These are phyloP conservation scores for Nissolia schottii DNA, from an alignment of 306 rosid genomes.

Conservation along the genomic window DNA sequence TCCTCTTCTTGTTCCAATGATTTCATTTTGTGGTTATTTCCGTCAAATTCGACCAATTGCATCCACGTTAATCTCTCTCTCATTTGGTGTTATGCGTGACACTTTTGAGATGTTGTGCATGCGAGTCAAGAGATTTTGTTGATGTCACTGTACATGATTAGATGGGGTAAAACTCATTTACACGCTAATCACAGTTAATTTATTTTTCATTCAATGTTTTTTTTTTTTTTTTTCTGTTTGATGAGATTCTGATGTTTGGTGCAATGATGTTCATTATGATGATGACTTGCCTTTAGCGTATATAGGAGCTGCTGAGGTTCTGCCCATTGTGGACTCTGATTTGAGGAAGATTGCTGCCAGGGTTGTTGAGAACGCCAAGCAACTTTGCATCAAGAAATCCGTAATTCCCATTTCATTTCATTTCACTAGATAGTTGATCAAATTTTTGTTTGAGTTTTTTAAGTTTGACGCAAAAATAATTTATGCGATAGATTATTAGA, in stretches of 20 bases:
- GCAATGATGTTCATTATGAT: background rate
- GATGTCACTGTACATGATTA: no score
- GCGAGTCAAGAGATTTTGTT: no score
- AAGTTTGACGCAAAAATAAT: background rate
- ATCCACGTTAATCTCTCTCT: no score
- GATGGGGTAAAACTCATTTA: no score
- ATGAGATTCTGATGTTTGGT: background rate
- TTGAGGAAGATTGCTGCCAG: constrained; percentile 37
- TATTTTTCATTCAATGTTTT: background rate
- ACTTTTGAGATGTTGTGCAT: no score
- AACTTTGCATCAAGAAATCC: constrained; percentile 39
- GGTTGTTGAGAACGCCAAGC: constrained; percentile 38
- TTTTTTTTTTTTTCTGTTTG: background rate
- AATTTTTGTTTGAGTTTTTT: background rate
- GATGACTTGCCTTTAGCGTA: background rate
- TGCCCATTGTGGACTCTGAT: constrained; percentile 56
- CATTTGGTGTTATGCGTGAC: no score
- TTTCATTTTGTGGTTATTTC: no score
- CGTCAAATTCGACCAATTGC: no score
- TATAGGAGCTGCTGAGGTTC: constrained; percentile 50
- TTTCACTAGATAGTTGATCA: background rate
- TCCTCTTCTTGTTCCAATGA: background rate
- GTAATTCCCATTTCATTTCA: constrained; percentile 27
- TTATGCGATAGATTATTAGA: no score
- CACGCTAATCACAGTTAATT: no score